These are phyloP conservation scores for Poteriospumella lacustris DNA, from an alignment of 108 stramenopile species.

Conservation along the genomic window DNA sequence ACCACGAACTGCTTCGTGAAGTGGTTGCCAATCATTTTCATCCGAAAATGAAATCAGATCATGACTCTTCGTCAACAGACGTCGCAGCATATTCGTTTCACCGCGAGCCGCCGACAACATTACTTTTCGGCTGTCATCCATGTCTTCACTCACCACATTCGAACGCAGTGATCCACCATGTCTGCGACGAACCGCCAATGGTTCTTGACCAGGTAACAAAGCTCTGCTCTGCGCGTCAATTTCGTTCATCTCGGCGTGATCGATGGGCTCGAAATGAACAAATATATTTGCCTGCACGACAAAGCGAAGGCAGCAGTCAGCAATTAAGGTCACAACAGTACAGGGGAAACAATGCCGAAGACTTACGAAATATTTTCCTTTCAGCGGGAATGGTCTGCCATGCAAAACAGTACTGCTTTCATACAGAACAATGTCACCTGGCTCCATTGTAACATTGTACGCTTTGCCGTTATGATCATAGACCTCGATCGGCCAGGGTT, in stretches of 20 bases:
- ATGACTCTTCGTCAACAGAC: not conserved
- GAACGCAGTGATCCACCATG: not conserved
- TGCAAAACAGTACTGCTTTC: constrained; percentile 80
- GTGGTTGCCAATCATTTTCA: constrained; percentile 25
- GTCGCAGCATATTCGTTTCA: not conserved
- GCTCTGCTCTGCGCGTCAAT: not conserved
- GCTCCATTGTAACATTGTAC: constrained; percentile 81
- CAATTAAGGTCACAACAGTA: not conserved
- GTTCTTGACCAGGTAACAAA: not conserved
- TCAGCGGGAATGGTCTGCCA: constrained; percentile 77
- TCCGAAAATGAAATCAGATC: not conserved
- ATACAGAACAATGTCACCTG: constrained; percentile 81
- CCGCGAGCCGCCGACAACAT: not conserved
- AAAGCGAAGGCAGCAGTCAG: not conserved
- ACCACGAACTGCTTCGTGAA: constrained; percentile 32
- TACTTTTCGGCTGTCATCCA: not conserved
- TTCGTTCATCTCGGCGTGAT: constrained; percentile 16
- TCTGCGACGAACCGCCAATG: not conserved
- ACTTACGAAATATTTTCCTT: constrained; percentile 59
- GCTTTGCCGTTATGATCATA: constrained; percentile 75
- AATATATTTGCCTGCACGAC: constrained; percentile 67
- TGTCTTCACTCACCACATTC: not conserved
- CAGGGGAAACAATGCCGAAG: too few species aligned
- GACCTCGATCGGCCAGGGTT: constrained; percentile 82
- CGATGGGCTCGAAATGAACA: constrained; percentile 75